Base-by-base conservation (phyloP, 192 early-diverging fungal genomes). In the Backusella tuberculispora region DNA sequence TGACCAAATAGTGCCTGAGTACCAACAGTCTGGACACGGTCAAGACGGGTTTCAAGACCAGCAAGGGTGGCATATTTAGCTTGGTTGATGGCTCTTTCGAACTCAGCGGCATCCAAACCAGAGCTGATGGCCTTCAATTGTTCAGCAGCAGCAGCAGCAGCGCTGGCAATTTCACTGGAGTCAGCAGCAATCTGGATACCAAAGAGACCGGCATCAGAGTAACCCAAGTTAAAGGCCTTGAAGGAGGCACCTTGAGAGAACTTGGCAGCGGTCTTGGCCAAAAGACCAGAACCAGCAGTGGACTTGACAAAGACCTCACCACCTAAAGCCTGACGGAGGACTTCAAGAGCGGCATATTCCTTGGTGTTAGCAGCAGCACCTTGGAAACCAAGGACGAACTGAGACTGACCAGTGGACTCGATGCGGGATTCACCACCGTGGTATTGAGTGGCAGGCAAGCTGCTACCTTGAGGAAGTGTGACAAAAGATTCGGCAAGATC, bases 131-230 rank as follows among this genome's bases (percentile, higher is more conserved):
- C 83, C 71, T 86, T 86, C 79, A 92, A 88, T 43, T 90, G 83
- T n/a, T 84, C 81, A 45, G 80, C 83, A 45, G 90, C 90, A 38
- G 89, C 83, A 75, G 84, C 78, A 71, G 88, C 85, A 74, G 95
- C 93, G 50, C 88, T 87, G 13, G 66, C 72, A 63, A 89, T 85
- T 43, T 94, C 77, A 64, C 88, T 85, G 19, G 86, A 56, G 21
- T 80, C 56, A 67, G 87, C 89, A 72, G 89, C 78, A 24, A 95
- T 87, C 42, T 91, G 82, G 73, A 98, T 79, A 73, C 96, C 98
- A 73, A 98, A 91, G 45, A 99, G 84, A 66, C 93, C 96, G 45
- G 95, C 91, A 81, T 97, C 96, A 15, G 94, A 90, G 89, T 97
- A 99, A 12, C 90, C 85, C 73, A 89, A 85, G 80, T 92, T 90